These are phyloP conservation scores for Sambucus nigra DNA, from an alignment of 129 eudicot genomes.

Conservation along the genomic window DNA sequence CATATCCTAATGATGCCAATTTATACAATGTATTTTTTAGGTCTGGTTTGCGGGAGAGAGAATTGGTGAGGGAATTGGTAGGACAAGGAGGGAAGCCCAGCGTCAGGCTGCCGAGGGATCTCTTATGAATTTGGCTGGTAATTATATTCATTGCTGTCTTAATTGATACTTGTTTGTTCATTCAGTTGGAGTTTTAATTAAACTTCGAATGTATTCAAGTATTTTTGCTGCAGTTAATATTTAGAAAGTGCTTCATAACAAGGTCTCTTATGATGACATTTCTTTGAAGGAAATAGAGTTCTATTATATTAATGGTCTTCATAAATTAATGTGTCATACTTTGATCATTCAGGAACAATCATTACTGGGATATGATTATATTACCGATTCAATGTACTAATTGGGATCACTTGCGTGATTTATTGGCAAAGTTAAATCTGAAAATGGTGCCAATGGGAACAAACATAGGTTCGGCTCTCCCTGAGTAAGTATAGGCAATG, in stretches of 20 bases:
- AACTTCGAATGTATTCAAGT: not conserved
- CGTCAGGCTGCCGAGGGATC: slow-evolving; percentile 77
- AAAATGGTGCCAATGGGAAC: too few relatives aligned
- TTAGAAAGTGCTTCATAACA: not conserved
- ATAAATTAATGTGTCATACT: too few relatives aligned
- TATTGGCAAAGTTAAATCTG: too few relatives aligned
- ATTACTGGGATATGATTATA: too few relatives aligned
- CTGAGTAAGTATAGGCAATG: too few relatives aligned
- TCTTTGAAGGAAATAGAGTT: not conserved
- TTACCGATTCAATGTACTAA: too few relatives aligned
- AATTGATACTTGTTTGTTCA: too few relatives aligned
- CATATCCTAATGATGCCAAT: not conserved
- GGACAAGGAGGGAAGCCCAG: slow-evolving; percentile 87
- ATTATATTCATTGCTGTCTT: not conserved
- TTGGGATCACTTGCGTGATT: too few relatives aligned
- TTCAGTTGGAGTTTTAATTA: slow-evolving; percentile 3
- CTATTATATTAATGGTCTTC: too few relatives aligned
- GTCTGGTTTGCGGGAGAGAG: slow-evolving; percentile 87
- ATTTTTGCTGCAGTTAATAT: not conserved
- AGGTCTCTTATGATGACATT: not conserved
- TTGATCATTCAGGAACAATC: too few relatives aligned
- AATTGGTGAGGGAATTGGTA: slow-evolving; percentile 72
- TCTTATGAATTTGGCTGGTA: slow-evolving; percentile 81
- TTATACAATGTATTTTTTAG: slow-evolving; percentile 26
- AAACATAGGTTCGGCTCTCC: too few relatives aligned